phyloP scores from a whole-genome alignment of 106 monocot genomes.

The Chionographis japonica region DNA sequence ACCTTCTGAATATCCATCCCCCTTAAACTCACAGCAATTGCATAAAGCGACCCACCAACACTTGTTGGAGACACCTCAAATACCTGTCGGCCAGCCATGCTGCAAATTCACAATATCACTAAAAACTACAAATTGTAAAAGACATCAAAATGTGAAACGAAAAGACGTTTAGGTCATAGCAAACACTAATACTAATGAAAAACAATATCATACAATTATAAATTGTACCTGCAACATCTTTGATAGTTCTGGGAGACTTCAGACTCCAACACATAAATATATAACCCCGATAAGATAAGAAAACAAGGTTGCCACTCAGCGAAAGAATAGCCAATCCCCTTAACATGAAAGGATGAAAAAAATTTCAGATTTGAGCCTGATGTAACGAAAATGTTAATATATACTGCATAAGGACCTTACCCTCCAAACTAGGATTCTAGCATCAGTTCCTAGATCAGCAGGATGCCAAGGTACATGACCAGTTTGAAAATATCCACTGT shows the following conservation, averaged over 20 bases:
- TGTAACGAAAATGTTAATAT: not conserved
- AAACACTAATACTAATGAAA: not conserved
- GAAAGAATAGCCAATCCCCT: slow-evolving; percentile 87
- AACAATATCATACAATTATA: not conserved
- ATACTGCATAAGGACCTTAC: slow-evolving; percentile 27
- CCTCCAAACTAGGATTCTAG: slow-evolving; percentile 90
- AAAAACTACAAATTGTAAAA: too few relatives aligned
- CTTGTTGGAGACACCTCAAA: slow-evolving; percentile 84
- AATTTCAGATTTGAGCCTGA: slow-evolving; percentile 1
- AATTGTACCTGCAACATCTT: slow-evolving; percentile 62
- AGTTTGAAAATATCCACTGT: slow-evolving; percentile 17
- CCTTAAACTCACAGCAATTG: slow-evolving; percentile 76
- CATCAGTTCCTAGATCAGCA: slow-evolving; percentile 68
- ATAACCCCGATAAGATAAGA: slow-evolving; percentile 83
- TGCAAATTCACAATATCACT: slow-evolving; percentile 16
- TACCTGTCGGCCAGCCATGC: slow-evolving; percentile 86
- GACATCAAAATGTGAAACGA: too few relatives aligned
- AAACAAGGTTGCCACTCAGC: slow-evolving; percentile 95
- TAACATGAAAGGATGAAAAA: not conserved
- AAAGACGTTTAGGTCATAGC: not conserved
- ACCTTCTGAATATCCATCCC: slow-evolving; percentile 90
- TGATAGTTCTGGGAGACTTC: slow-evolving; percentile 65
- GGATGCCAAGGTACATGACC: slow-evolving; percentile 55
- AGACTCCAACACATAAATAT: slow-evolving; percentile 93
- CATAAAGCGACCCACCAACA: slow-evolving; percentile 81